Conservation (phyloP, 345 rosid genomes). For the Linum usitatissimum region DNA sequence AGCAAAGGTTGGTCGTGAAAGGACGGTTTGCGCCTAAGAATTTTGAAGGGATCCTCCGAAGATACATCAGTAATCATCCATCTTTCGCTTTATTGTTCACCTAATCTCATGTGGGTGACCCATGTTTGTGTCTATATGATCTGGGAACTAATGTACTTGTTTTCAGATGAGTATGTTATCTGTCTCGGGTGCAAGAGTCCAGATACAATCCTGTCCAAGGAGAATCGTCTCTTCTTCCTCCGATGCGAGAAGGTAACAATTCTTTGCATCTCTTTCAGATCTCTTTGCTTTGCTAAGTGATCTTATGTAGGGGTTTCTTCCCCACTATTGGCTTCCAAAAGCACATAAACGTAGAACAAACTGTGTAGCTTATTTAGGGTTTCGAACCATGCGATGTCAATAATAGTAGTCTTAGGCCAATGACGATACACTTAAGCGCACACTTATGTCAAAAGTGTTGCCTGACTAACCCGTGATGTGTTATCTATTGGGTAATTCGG, state of each 20-base stretch:
- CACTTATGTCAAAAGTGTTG: neutral
- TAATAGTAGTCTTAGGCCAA: neutral
- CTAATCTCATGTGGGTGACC: too few species aligned
- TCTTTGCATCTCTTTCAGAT: neutral
- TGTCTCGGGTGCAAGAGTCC: constrained; percentile 63
- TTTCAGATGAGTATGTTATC: constrained; percentile 45
- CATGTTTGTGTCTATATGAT: neutral
- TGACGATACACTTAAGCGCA: neutral
- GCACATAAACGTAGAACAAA: too few species aligned
- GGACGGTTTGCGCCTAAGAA: constrained; percentile 91
- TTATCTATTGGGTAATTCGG: constrained; percentile 4
- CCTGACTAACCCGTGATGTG: neutral
- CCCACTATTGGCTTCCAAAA: too few species aligned
- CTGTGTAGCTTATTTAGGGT: too few species aligned
- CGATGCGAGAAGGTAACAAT: constrained; percentile 59
- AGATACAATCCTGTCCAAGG: constrained; percentile 60
- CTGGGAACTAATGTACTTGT: neutral
- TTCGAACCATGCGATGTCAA: neutral
- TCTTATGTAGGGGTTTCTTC: too few species aligned
- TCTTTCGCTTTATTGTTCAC: neutral
- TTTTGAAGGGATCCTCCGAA: constrained; percentile 75
- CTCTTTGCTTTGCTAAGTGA: neutral
- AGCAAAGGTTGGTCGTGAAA: constrained; percentile 80
- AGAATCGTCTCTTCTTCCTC: constrained; percentile 59
- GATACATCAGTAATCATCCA: constrained; percentile 70